Conservation (phyloP, 495 filamentous ascomycete genomes). For the Penicillium soppii region DNA sequence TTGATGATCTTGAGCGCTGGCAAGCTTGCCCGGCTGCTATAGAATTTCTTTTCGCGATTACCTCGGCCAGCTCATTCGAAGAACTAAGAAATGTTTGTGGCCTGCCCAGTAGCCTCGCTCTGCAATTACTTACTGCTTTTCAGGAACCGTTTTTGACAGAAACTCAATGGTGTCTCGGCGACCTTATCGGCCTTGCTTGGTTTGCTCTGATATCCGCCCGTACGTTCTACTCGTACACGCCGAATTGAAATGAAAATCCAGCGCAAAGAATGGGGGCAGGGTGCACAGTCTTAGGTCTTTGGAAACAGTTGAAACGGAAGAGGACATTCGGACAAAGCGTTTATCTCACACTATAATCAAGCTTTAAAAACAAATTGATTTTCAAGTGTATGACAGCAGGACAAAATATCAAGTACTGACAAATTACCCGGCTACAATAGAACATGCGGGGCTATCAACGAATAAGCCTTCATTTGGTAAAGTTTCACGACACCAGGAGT, state of each 20-base stretch:
- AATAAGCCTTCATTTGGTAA: neutral
- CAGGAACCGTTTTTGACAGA: slow-evolving; percentile 15
- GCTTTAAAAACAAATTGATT: too few relatives aligned
- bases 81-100: slow-evolving; percentile 23
- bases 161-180: slow-evolving; percentile 4
- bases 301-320: too few relatives aligned
- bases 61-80: slow-evolving; percentile 21
- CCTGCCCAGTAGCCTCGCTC: neutral
- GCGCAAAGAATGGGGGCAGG: too few relatives aligned
- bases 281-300: too few relatives aligned
- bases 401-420: too few relatives aligned
- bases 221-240: slow-evolving; percentile 16
- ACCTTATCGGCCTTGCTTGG: slow-evolving; percentile 16
- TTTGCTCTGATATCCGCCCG: slow-evolving; percentile 16
- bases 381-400: too few relatives aligned
- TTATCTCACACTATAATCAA: too few relatives aligned
- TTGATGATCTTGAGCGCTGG: slow-evolving; percentile 31
- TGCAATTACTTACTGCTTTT: slow-evolving; percentile 1
- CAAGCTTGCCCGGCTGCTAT: slow-evolving; percentile 10
- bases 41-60: slow-evolving; percentile 26
- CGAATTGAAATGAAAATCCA: too few relatives aligned
- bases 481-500: neutral
- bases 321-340: too few relatives aligned
- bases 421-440: too few relatives aligned
- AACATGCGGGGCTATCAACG: too few relatives aligned